A percentile compares a stretch with the other conserved stretches of the same genome.
phyloP scores from a whole-genome alignment of 2,329 filamentous ascomycete species.

The Colletotrichum graminicola region DNA sequence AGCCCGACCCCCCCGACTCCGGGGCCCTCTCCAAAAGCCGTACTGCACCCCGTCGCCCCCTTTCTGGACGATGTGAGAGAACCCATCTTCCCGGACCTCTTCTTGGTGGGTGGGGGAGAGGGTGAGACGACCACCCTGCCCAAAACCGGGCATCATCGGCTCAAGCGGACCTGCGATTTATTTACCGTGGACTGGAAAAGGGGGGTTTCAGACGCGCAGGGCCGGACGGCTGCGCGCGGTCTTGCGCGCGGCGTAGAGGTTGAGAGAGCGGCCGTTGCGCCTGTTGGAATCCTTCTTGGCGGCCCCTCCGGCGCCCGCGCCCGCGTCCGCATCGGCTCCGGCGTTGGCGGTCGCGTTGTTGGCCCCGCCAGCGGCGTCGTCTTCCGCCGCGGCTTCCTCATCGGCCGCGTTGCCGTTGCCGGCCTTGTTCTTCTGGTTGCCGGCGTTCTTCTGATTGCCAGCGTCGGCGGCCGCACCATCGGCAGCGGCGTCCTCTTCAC shows the following conservation, averaged over 20 bases:
- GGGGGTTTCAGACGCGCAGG: background rate
- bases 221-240: conserved; percentile 8
- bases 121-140: too few relatives aligned
- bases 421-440: background rate
- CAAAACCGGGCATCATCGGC: background rate
- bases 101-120: too few relatives aligned
- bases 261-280: conserved; percentile 10
- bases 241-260: conserved; percentile 2
- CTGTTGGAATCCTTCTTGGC: conserved; percentile 9
- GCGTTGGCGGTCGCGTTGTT: conserved; percentile 10
- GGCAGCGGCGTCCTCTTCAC: background rate
- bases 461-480: too few relatives aligned
- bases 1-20: too few relatives aligned
- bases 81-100: too few relatives aligned
- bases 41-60: too few relatives aligned
- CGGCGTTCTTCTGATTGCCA: background rate
- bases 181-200: too few relatives aligned
- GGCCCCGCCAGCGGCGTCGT: background rate
- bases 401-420: background rate
- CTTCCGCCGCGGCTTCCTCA: background rate
- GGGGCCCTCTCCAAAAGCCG: too few relatives aligned
- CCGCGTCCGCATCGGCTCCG: background rate
- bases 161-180: background rate
- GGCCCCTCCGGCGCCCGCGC: background rate
- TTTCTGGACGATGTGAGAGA: too few relatives aligned